Percentiles rank a stretch among this genome's conserved stretches.
Evolutionary conservation across 306 rosid genomes (phyloP).

Genomic region (Senna tora): DNA sequence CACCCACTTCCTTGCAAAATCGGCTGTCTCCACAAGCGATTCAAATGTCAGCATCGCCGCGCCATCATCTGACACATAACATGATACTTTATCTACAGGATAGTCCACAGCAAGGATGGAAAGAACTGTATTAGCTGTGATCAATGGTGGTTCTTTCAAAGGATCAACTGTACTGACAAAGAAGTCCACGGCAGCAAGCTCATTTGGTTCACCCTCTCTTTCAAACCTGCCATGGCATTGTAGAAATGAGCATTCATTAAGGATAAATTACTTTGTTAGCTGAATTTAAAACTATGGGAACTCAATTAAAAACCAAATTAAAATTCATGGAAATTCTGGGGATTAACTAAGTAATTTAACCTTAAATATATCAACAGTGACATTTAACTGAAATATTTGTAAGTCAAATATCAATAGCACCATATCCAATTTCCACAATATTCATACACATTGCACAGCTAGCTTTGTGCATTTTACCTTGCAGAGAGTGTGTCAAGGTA

Average conservation of each 20-base stretch:
- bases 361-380: too few relatives aligned
- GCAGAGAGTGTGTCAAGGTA: conserved; percentile 73
- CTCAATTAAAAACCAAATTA: too few relatives aligned
- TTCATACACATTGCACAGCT: conserved; percentile 17
- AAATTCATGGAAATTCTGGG: too few relatives aligned
- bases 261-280: too few relatives aligned
- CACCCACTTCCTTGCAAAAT: conserved; percentile 93
- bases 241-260: conserved; percentile 17
- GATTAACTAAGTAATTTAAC: too few relatives aligned
- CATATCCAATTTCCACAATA: too few relatives aligned
- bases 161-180: conserved; percentile 99
- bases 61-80: conserved; percentile 98
- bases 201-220: conserved; percentile 85
- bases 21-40: conserved; percentile 92
- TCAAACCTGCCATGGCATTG: conserved; percentile 65
- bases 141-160: conserved; percentile 92
- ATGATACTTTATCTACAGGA: conserved; percentile 92
- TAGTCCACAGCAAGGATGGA: conserved; percentile 97
- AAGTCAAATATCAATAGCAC: too few relatives aligned
- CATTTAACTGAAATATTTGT: too few relatives aligned
- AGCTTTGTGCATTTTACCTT: conserved; percentile 56
- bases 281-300: too few relatives aligned
- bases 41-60: conserved; percentile 97
- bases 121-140: conserved; percentile 95
- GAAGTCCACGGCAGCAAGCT: conserved; percentile 94